phyloP scores from a whole-genome alignment of 441 rosid species.

The Breynia disticha region DNA sequence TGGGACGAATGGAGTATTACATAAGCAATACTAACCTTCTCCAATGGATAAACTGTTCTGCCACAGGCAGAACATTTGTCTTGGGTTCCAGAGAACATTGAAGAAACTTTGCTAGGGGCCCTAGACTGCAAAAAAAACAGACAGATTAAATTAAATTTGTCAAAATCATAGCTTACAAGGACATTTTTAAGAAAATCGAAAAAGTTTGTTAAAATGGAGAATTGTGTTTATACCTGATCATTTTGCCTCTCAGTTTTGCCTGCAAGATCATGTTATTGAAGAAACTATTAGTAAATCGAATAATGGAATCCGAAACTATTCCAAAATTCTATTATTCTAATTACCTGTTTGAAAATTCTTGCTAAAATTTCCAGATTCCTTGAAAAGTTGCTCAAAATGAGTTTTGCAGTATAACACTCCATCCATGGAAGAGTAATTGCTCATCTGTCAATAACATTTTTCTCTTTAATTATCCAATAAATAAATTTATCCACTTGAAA shows the following conservation, averaged over 20 bases:
- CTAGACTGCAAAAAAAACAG: slow-evolving; percentile 32
- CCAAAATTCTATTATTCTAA: background rate
- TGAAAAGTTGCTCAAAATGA: slow-evolving; percentile 93
- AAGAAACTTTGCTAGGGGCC: slow-evolving; percentile 83
- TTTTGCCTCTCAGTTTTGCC: slow-evolving; percentile 53
- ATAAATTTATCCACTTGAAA: background rate
- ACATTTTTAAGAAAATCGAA: too few relatives aligned
- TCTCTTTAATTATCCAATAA: background rate
- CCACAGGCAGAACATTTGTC: slow-evolving; percentile 89
- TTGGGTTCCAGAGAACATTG: slow-evolving; percentile 80
- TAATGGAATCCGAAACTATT: background rate
- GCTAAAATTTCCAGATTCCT: slow-evolving; percentile 94
- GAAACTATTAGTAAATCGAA: background rate
- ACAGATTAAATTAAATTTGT: too few relatives aligned
- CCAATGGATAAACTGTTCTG: slow-evolving; percentile 87
- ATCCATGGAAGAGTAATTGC: slow-evolving; percentile 97
- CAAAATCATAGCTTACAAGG: too few relatives aligned
- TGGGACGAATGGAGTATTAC: too few relatives aligned
- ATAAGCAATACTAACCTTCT: slow-evolving; percentile 85
- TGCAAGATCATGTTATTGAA: slow-evolving; percentile 17
- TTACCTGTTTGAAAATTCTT: slow-evolving; percentile 77
- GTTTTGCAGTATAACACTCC: slow-evolving; percentile 87
- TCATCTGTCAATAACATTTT: slow-evolving; percentile 39
- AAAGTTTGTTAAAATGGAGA: background rate
- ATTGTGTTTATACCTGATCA: slow-evolving; percentile 40